Conservation (phyloP, 2,329 filamentous ascomycete species). For the Trichophyton equinum region DNA sequence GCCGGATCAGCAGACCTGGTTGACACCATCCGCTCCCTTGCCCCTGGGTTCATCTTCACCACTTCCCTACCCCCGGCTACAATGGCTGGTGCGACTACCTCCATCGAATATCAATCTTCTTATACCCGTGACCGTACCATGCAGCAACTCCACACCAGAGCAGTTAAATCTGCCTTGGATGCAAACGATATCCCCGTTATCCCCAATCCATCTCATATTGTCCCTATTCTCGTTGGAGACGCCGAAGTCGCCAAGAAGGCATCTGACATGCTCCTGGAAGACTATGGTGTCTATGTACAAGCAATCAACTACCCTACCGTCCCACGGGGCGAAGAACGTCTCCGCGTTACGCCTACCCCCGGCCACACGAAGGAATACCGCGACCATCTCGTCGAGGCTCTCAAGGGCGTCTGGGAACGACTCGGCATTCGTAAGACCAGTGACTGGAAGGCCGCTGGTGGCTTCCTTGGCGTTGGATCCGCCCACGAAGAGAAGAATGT, state of each 20-base stretch:
- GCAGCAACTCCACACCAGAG: constrained; percentile 91
- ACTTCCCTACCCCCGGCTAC: constrained; percentile 90
- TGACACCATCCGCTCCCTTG: constrained; percentile 85
- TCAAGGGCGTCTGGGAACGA: constrained; percentile 79
- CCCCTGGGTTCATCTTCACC: constrained; percentile 97
- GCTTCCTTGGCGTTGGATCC: constrained; percentile 88
- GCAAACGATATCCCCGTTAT: constrained; percentile 86
- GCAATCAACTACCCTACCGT: constrained; percentile 99
- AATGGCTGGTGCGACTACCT: constrained; percentile 84
- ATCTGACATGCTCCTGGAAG: constrained; percentile 78
- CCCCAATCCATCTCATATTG: constrained; percentile 91
- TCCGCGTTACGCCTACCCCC: constrained; percentile 90
- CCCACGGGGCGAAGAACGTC: constrained; percentile 90
- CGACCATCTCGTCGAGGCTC: constrained; percentile 68
- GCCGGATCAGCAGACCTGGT: constrained; percentile 77
- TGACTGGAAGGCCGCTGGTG: constrained; percentile 81
- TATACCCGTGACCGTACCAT: constrained; percentile 78
- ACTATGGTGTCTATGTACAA: constrained; percentile 93
- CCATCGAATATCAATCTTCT: constrained; percentile 85
- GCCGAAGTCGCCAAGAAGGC: constrained; percentile 85
- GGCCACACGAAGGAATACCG: constrained; percentile 78
- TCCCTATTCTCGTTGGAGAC: constrained; percentile 86
- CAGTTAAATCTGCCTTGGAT: constrained; percentile 73
- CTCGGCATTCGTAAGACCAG: constrained; percentile 84
- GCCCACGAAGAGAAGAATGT: constrained; percentile 42